phyloP scores from a whole-genome alignment of 1,284 basidiomycete genomes.

The Moniliophthora roreri region DNA sequence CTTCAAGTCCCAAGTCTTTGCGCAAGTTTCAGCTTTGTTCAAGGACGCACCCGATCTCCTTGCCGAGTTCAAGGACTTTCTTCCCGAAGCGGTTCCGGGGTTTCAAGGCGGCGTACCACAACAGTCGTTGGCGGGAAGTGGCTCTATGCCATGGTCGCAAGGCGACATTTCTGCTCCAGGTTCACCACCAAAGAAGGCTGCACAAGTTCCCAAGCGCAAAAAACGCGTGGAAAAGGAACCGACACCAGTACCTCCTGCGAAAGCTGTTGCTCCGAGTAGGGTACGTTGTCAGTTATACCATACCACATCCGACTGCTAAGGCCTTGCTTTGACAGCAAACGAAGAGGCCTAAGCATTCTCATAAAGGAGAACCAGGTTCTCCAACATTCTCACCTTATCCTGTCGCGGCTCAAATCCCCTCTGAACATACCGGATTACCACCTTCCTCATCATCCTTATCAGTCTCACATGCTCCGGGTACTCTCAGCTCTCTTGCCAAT shows the following conservation, averaged over 20 bases:
- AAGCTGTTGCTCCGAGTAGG: slow-evolving; percentile 36
- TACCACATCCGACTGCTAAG: not conserved
- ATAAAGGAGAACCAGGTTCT: slow-evolving; percentile 57
- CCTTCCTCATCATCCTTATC: slow-evolving; percentile 14
- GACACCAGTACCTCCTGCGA: slow-evolving; percentile 50
- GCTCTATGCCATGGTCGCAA: not conserved
- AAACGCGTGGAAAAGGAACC: slow-evolving; percentile 65
- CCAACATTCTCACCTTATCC: slow-evolving; percentile 54
- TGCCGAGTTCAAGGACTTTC: slow-evolving; percentile 94
- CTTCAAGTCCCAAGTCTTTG: slow-evolving; percentile 75
- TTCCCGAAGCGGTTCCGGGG: slow-evolving; percentile 64
- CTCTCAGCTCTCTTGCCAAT: slow-evolving; percentile 24
- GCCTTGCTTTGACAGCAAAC: slow-evolving; percentile 29
- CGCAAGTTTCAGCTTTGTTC: slow-evolving; percentile 92
- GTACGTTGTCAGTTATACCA: slow-evolving; percentile 29
- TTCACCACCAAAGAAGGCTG: slow-evolving; percentile 43
- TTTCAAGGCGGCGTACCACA: slow-evolving; percentile 28
- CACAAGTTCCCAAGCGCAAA: slow-evolving; percentile 43
- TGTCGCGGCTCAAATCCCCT: slow-evolving; percentile 36
- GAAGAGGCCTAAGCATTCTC: slow-evolving; percentile 61
- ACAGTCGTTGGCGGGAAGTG: too few species aligned
- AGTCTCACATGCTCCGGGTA: slow-evolving; percentile 17
- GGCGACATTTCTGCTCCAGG: slow-evolving; percentile 32
- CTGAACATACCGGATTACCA: slow-evolving; percentile 28
- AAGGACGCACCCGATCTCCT: slow-evolving; percentile 91